Evolutionary conservation across 2,329 filamentous ascomycete species (phyloP).

Genomic region (Fusarium agapanthi): DNA sequence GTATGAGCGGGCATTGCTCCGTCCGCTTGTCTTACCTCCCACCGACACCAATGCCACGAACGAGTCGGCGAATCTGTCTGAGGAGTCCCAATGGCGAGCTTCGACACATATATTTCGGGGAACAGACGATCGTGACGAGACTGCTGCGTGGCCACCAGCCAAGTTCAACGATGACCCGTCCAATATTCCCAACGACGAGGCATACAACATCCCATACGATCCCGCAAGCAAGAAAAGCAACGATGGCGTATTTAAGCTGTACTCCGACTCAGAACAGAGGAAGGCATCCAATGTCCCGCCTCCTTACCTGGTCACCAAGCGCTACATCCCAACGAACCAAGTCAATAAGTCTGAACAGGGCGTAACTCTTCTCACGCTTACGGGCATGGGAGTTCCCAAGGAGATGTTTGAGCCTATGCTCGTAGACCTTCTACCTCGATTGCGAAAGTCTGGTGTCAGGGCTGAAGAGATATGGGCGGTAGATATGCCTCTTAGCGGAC

Average conservation of each 20-base stretch:
- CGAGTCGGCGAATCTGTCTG: background rate
- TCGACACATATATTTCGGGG: background rate
- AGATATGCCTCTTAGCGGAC: background rate
- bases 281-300: fast-evolving
- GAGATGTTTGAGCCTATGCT: background rate
- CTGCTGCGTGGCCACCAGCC: background rate
- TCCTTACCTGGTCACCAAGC: background rate
- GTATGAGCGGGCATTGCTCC: background rate
- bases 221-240: background rate
- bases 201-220: background rate
- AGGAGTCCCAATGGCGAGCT: background rate
- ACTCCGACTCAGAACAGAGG: fast-evolving
- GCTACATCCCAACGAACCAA: background rate
- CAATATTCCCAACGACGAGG: background rate
- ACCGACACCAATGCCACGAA: background rate
- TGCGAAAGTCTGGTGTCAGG: background rate
- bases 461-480: background rate
- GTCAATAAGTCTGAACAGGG: background rate
- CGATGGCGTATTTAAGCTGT: fast-evolving
- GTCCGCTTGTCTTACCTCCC: background rate
- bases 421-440: background rate
- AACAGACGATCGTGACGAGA: background rate
- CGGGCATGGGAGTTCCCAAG: background rate
- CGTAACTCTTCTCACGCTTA: background rate
- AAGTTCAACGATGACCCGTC: background rate